Percentiles rank a stretch among this genome's conserved stretches.
Evolutionary conservation across 2,329 filamentous ascomycete species (phyloP).

Genomic region (Nakataea oryzae): DNA sequence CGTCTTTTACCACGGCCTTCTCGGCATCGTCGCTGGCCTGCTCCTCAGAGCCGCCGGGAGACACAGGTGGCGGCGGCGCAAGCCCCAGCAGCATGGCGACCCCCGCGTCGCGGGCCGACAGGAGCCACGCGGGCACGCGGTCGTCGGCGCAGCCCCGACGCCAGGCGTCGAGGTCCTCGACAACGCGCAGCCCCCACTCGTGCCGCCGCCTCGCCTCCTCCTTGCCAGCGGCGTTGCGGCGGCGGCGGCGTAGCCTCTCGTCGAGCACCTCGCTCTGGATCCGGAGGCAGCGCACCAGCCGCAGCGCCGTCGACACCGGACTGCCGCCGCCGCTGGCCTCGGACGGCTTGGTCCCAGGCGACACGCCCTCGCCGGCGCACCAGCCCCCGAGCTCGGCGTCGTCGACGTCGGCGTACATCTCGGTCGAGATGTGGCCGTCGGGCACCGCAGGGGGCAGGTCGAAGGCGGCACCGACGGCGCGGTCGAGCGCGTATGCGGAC

Average conservation of each 20-base stretch:
- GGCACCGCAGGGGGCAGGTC: conserved; percentile 15
- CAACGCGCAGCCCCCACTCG: neutral
- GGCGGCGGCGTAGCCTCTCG: neutral
- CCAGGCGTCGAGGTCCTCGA: neutral
- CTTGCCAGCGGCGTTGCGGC: neutral
- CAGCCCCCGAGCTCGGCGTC: conserved; percentile 6
- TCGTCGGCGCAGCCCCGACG: neutral
- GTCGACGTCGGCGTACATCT: conserved; percentile 13
- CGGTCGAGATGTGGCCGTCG: conserved; percentile 17
- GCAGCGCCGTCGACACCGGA: neutral
- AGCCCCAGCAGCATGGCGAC: neutral
- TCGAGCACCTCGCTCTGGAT: neutral
- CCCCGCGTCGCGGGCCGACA: neutral
- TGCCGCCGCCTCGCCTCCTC: neutral
- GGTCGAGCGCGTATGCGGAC: conserved; percentile 18
- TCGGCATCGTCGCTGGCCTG: neutral
- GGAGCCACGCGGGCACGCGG: neutral
- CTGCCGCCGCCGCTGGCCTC: too few species aligned
- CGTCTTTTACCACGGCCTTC: neutral
- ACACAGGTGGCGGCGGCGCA: neutral
- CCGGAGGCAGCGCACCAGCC: neutral
- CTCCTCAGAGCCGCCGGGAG: neutral
- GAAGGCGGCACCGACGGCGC: conserved; percentile 15
- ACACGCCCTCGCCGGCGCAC: neutral
- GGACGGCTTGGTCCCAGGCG: neutral